A percentile compares a stretch with the other conserved stretches of the same genome.
Evolutionary conservation across 495 filamentous ascomycete genomes (phyloP).

Genomic region (Filosporella fistucella): DNA sequence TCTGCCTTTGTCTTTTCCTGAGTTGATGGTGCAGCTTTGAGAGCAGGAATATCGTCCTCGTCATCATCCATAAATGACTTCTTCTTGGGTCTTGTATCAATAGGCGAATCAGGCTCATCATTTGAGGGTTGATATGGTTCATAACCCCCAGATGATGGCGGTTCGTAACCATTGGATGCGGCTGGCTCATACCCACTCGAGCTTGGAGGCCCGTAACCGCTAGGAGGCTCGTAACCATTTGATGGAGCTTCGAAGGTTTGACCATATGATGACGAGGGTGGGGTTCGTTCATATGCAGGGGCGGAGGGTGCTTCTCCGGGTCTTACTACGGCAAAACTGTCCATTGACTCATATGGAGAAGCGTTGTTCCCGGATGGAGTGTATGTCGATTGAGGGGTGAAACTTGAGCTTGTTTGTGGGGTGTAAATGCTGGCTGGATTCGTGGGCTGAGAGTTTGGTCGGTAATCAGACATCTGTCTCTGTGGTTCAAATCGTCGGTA

Average conservation of each 20-base stretch:
- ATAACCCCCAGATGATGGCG: slow-evolving; percentile 5
- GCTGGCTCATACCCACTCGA: slow-evolving; percentile 15
- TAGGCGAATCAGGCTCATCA: slow-evolving; percentile 45
- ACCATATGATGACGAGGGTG: slow-evolving; percentile 7
- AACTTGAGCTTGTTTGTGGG: slow-evolving; percentile 12
- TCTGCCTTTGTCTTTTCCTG: slow-evolving; percentile 46
- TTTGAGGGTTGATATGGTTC: slow-evolving; percentile 45
- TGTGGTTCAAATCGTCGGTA: slow-evolving; percentile 33
- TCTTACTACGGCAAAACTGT: too few relatives aligned
- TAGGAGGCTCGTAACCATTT: slow-evolving; percentile 20
- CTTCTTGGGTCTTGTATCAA: slow-evolving; percentile 53
- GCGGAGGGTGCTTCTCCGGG: slow-evolving; percentile 16
- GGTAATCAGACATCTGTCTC: slow-evolving; percentile 38
- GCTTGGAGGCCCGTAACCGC: slow-evolving; percentile 7
- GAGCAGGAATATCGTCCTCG: slow-evolving; percentile 49
- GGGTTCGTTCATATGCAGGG: slow-evolving; percentile 11
- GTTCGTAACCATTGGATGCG: slow-evolving; percentile 16
- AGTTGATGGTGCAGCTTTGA: slow-evolving; percentile 16
- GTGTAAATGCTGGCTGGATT: slow-evolving; percentile 9
- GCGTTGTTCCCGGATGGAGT: slow-evolving; percentile 8
- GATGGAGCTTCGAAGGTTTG: slow-evolving; percentile 20
- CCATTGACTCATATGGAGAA: slow-evolving; percentile 7
- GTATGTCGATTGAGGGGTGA: slow-evolving; percentile 15
- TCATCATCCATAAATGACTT: slow-evolving; percentile 79
- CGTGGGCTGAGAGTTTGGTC: slow-evolving; percentile 23